phyloP scores from a whole-genome alignment of 345 rosid species.

The Angophora floribunda region DNA sequence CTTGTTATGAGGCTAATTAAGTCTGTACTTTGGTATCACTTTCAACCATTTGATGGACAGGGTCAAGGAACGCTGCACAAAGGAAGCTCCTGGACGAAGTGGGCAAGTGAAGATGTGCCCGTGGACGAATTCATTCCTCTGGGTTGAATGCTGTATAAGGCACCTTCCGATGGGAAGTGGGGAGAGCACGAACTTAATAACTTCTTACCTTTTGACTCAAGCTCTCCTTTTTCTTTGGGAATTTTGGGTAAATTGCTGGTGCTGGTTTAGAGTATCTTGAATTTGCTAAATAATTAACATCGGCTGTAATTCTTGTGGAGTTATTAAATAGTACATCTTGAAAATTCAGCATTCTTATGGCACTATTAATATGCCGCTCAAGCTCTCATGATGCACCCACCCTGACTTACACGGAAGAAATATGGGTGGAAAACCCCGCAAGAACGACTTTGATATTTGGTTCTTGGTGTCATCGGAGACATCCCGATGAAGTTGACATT shows the following conservation, averaged over 20 bases:
- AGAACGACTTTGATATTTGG: background rate
- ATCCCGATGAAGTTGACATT: background rate
- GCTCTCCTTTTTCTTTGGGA: background rate
- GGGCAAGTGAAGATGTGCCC: constrained; percentile 81
- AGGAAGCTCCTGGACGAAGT: constrained; percentile 94
- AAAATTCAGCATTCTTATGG: background rate
- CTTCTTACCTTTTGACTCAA: background rate
- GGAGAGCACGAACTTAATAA: constrained; percentile 83
- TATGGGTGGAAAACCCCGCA: background rate
- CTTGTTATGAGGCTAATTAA: background rate
- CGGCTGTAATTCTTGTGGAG: background rate
- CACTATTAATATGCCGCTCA: background rate
- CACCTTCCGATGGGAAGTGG: constrained; percentile 97
- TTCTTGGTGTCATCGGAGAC: background rate
- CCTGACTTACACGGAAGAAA: background rate
- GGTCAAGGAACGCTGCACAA: constrained; percentile 86
- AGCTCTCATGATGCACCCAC: background rate
- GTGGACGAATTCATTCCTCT: constrained; percentile 64
- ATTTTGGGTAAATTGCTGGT: background rate
- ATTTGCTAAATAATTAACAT: background rate
- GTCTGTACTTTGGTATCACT: background rate
- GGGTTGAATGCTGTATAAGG: constrained; percentile 78
- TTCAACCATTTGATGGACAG: constrained; percentile 13
- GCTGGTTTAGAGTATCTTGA: background rate
- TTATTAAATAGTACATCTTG: background rate